Evolutionary conservation across 768 basidiomycete species (phyloP).

Genomic region (Strobilomyces dryophilus): DNA sequence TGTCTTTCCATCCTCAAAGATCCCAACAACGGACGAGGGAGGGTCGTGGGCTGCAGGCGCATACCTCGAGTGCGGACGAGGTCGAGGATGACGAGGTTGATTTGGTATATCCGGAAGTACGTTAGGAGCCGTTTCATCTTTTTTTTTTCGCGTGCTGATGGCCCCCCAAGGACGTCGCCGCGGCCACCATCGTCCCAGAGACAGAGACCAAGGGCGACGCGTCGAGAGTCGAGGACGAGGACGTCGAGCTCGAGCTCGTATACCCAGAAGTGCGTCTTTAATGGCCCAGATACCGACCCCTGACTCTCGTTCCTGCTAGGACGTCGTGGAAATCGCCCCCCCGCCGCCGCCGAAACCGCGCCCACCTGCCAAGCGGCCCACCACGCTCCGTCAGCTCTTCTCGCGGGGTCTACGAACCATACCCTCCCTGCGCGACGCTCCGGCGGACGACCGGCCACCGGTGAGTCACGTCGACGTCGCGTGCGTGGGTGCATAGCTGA

Average conservation of each 20-base stretch:
- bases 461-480: too few relatives aligned
- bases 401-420: neutral
- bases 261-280: conserved; percentile 14
- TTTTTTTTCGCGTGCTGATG: neutral
- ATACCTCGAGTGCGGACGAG: accelerated
- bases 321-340: neutral
- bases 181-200: neutral
- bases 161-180: conserved; percentile 2
- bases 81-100: conserved; percentile 11
- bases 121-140: neutral
- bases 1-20: too few relatives aligned
- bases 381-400: conserved; percentile 2
- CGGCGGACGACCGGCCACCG: too few relatives aligned
- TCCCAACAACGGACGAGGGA: too few relatives aligned
- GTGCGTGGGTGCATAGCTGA: too few relatives aligned
- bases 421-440: too few relatives aligned
- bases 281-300: too few relatives aligned
- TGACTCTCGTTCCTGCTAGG: conserved; percentile 3
- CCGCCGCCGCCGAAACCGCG: neutral
- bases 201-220: neutral
- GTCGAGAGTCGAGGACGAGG: neutral
- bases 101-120: conserved; percentile 24
- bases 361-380: neutral
- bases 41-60: too few relatives aligned
- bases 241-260: conserved; percentile 13